Evolutionary conservation across 2,329 filamentous ascomycete species (phyloP), one percentile per base, ranked within the genome.

Genomic region (Fusarium virguliforme): DNA sequence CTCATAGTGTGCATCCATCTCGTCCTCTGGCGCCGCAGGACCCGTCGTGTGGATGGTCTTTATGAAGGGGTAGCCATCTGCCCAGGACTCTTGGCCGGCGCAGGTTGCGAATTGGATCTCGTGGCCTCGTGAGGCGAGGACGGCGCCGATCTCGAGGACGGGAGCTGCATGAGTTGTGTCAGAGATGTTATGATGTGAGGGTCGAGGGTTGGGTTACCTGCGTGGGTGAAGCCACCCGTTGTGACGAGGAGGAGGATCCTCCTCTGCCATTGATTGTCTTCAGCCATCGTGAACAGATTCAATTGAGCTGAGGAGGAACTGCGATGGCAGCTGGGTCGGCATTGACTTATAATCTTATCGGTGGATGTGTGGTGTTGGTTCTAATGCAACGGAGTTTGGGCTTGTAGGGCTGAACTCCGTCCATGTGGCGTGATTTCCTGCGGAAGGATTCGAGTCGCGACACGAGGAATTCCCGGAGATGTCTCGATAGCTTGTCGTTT

Each of bases 101-200:
- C 79, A 75, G 1, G 81, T 83, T 22, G 81, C 81, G 35, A 84
- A 83, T 18, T 80, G 78, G 57, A 84, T 71, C 8, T 62, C 70
- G 61, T 82, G 78, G 22, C 81, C 79, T 30, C 81, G 76, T 8
- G 75, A 63, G 24, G 79, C 73, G 12, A 82, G 77, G 1, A 79
- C 74, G 9, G 73, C 69, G 22, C 78, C 79, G 34, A 82, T 74
- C 60, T 83, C 80, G 15, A 82, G 75, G 6, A 83, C 72, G 1
- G 80, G 80, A 3, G 78, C 81, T 79, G 41, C 8, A 12, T 5
- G 6, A 2, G 3, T 28, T 30, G 3, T 74, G 62, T 43, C 54
- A 22, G n/a, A 41, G 18, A n/a, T 13, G 18, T 48, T 6, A 43
- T 35, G 26, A 30, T 35, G 43, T 26, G 51, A 37, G n/a, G 35